Percentiles rank a stretch among this genome's conserved stretches.
Conservation (phyloP, 257 asterid genomes). For the Dorcoceras hygrometricum region DNA sequence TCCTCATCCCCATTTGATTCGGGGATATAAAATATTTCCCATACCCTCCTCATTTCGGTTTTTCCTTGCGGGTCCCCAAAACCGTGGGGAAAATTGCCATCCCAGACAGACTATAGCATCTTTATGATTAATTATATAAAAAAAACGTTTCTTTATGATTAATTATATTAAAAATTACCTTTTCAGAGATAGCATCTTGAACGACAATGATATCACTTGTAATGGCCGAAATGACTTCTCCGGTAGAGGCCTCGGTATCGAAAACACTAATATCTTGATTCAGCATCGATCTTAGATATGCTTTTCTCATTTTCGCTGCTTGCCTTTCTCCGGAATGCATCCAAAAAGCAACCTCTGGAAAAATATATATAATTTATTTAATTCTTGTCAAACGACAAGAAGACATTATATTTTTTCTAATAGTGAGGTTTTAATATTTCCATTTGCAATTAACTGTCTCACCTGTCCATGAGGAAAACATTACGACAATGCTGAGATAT, state of each 20-base stretch:
- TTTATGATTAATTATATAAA: no score
- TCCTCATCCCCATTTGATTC: no score
- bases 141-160: no score
- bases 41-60: no score
- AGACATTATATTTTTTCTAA: neutral
- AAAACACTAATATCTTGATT: constrained; percentile 81
- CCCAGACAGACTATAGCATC: no score
- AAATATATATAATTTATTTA: neutral
- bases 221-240: constrained; percentile 91
- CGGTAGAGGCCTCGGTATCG: constrained; percentile 84
- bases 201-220: constrained; percentile 79
- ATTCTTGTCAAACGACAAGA: no score
- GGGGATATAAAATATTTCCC: no score
- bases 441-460: neutral
- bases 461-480: constrained; percentile 96
- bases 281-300: constrained; percentile 69
- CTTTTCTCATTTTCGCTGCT: constrained; percentile 97
- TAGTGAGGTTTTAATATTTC: neutral
- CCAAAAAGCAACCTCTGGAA: constrained; percentile 95
- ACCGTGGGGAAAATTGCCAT: no score
- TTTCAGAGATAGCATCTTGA: constrained; percentile 95
- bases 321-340: constrained; percentile 95
- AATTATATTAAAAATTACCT: no score
- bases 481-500: constrained; percentile 72
- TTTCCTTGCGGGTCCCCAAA: no score